Percentiles rank a stretch among this genome's conserved stretches.
Conservation (phyloP, 2,329 filamentous ascomycete genomes). For the Fusarium buharicum region DNA sequence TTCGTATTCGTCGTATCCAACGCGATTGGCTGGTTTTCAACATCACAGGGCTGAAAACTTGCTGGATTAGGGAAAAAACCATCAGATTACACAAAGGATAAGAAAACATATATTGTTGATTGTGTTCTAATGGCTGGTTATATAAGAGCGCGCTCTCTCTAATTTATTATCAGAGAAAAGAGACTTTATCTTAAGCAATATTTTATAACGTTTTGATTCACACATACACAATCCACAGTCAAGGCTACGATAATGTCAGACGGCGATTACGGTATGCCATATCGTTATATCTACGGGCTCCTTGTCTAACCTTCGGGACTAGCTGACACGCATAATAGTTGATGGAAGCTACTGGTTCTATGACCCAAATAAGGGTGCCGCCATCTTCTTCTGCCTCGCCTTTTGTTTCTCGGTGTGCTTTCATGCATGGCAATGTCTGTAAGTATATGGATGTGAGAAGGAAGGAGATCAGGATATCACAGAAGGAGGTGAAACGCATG, state of each 20-base stretch:
- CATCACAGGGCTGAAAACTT: conserved; percentile 21
- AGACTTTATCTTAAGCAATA: neutral
- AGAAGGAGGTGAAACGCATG: neutral
- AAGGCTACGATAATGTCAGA: conserved; percentile 39
- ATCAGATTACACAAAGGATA: conserved; percentile 1
- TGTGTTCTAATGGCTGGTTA: neutral
- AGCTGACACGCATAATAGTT: conserved; percentile 45
- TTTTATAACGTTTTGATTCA: neutral
- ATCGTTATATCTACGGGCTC: neutral
- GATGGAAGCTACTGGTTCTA: conserved; percentile 59
- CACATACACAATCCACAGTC: neutral
- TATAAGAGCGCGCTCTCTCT: conserved; percentile 22
- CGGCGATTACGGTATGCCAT: conserved; percentile 47
- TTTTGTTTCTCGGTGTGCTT: conserved; percentile 52
- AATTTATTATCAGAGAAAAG: neutral
- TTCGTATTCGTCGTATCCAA: conserved; percentile 41
- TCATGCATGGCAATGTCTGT: conserved; percentile 60
- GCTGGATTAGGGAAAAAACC: conserved; percentile 11
- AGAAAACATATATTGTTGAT: neutral
- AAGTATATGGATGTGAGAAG: conserved; percentile 40
- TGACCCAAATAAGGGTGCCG: conserved; percentile 59
- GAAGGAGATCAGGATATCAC: neutral
- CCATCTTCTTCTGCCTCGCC: conserved; percentile 58
- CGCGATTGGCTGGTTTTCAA: conserved; percentile 38
- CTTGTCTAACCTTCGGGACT: neutral